These are phyloP conservation scores for Mucor racemosus DNA, from an alignment of 371 early-diverging fungal species.

Conservation along the genomic window DNA sequence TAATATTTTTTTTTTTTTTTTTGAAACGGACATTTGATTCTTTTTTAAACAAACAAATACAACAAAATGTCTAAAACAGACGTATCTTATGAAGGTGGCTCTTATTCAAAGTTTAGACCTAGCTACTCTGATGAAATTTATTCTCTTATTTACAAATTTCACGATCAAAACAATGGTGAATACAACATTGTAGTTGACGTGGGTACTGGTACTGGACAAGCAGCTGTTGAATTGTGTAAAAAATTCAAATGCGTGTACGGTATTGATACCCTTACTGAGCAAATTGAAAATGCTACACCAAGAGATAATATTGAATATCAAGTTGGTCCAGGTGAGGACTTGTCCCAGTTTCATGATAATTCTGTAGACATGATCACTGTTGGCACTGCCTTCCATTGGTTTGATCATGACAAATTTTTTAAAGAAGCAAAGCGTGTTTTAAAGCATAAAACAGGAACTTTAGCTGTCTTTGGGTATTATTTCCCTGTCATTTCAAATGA, in stretches of 20 bases:
- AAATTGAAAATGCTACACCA: slow-evolving; percentile 50
- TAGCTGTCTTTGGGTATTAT: slow-evolving; percentile 68
- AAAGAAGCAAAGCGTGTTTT: slow-evolving; percentile 69
- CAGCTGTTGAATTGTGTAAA: slow-evolving; percentile 49
- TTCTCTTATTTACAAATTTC: slow-evolving; percentile 43
- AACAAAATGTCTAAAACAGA: slow-evolving; percentile 5
- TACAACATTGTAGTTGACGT: slow-evolving; percentile 49
- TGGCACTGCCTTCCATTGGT: slow-evolving; percentile 72
- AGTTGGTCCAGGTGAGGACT: slow-evolving; percentile 51
- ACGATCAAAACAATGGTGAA: slow-evolving; percentile 26
- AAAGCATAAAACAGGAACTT: slow-evolving; percentile 61
- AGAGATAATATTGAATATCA: slow-evolving; percentile 57
- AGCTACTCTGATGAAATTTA: slow-evolving; percentile 40
- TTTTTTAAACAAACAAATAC: too few species aligned
- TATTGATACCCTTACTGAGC: slow-evolving; percentile 53
- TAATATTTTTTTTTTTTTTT: too few species aligned
- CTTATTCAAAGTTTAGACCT: slow-evolving; percentile 44
- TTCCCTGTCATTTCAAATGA: slow-evolving; percentile 49
- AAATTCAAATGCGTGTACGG: slow-evolving; percentile 58
- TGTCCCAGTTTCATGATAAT: slow-evolving; percentile 25
- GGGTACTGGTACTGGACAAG: slow-evolving; percentile 64
- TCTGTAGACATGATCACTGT: slow-evolving; percentile 63
- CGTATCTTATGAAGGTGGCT: slow-evolving; percentile 18
- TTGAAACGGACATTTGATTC: too few species aligned
- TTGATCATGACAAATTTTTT: slow-evolving; percentile 62